A percentile compares a stretch with the other conserved stretches of the same genome.
Conservation (phyloP, 768 basidiomycete genomes). For the Lactarius sanguifluus region DNA sequence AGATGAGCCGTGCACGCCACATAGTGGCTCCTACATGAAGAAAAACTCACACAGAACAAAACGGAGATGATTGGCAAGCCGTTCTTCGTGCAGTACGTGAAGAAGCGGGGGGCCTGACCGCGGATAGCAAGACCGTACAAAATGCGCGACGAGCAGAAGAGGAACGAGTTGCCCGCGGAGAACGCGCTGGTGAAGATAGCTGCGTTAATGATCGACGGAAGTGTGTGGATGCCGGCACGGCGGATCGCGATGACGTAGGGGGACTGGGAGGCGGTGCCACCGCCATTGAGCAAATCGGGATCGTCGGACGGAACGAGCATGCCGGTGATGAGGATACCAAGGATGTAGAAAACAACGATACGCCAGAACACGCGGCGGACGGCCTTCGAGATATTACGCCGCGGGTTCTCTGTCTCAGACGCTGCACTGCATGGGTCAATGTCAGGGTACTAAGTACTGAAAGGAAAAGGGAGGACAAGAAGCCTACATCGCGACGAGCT, state of each 20-base stretch:
- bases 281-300: constrained; percentile 45
- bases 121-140: constrained; percentile 41
- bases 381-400: constrained; percentile 76
- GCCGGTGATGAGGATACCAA: constrained; percentile 71
- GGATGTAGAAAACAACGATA: constrained; percentile 75
- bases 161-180: constrained; percentile 67
- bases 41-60: constrained; percentile 33
- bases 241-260: constrained; percentile 85
- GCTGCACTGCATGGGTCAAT: constrained; percentile 49
- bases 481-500: constrained; percentile 65
- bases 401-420: constrained; percentile 74
- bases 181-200: constrained; percentile 69
- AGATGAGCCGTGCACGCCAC: background rate
- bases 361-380: constrained; percentile 78
- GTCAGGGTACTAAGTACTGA: background rate
- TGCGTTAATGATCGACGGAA: constrained; percentile 73
- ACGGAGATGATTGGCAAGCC: constrained; percentile 52
- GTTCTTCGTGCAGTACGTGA: constrained; percentile 46
- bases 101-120: constrained; percentile 44
- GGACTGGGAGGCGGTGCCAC: constrained; percentile 69
- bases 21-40: background rate
- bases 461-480: background rate
- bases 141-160: constrained; percentile 53
- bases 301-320: constrained; percentile 78
- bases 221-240: constrained; percentile 64